Evolutionary conservation across 2,329 filamentous ascomycete species (phyloP).

Genomic region (Ascochyta lentis): DNA sequence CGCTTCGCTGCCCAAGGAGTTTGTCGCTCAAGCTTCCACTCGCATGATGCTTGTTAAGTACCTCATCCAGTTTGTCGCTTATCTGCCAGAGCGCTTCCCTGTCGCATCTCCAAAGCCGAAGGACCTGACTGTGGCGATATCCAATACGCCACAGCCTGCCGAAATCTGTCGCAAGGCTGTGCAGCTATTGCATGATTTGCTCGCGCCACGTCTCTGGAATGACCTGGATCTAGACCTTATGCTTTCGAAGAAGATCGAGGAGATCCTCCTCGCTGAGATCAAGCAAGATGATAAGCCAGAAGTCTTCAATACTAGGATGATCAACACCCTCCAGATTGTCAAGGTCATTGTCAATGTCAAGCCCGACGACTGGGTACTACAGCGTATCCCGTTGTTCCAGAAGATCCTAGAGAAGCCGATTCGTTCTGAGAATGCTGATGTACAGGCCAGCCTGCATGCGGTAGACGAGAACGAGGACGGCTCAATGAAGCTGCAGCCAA

Average conservation of each 20-base stretch:
- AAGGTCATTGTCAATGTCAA: slow-evolving; percentile 89
- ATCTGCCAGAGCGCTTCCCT: slow-evolving; percentile 83
- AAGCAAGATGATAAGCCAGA: slow-evolving; percentile 62
- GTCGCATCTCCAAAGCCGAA: slow-evolving; percentile 60
- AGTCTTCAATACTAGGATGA: slow-evolving; percentile 82
- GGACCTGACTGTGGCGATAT: slow-evolving; percentile 39
- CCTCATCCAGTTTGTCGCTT: slow-evolving; percentile 91
- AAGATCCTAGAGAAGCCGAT: slow-evolving; percentile 89
- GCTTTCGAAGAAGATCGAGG: slow-evolving; percentile 87
- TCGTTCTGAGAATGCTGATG: slow-evolving; percentile 85
- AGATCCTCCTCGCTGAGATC: slow-evolving; percentile 77
- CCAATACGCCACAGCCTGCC: slow-evolving; percentile 60
- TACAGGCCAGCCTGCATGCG: slow-evolving; percentile 89
- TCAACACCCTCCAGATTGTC: slow-evolving; percentile 93
- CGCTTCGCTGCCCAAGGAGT: slow-evolving; percentile 57
- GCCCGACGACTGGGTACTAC: slow-evolving; percentile 86
- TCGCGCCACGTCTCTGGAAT: slow-evolving; percentile 88
- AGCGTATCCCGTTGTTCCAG: slow-evolving; percentile 77
- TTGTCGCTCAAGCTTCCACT: slow-evolving; percentile 59
- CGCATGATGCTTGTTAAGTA: slow-evolving; percentile 90
- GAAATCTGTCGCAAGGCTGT: slow-evolving; percentile 89
- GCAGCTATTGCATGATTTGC: slow-evolving; percentile 78
- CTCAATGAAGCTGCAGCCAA: slow-evolving; percentile 67
- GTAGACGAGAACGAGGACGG: slow-evolving; percentile 73
- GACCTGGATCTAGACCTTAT: slow-evolving; percentile 85